A percentile compares a stretch with the other conserved stretches of the same genome.
phyloP scores from a whole-genome alignment of 768 basidiomycete genomes.

The Mycena venus region DNA sequence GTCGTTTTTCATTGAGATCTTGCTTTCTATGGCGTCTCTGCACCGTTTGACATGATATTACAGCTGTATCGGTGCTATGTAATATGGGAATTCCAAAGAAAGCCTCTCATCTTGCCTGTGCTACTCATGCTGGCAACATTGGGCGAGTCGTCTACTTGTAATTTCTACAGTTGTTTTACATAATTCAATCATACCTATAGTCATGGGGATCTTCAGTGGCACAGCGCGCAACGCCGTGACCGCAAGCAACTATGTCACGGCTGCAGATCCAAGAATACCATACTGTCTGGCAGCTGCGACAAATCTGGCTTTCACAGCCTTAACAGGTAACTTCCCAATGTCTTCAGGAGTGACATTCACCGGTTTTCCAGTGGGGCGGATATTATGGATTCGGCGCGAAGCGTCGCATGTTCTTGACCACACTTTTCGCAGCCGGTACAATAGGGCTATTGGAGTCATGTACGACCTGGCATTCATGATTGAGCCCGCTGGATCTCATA shows the following conservation, averaged over 20 bases:
- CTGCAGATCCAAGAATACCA: neutral
- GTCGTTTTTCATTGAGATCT: neutral
- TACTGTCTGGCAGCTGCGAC: neutral
- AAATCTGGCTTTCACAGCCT: neutral
- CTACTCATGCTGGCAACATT: neutral
- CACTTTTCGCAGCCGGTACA: neutral
- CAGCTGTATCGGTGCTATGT: neutral
- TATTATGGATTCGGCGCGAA: neutral
- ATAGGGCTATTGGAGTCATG: neutral
- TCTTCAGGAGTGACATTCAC: neutral
- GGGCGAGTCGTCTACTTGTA: neutral
- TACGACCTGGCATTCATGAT: neutral
- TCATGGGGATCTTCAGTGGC: neutral
- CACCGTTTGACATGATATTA: no score
- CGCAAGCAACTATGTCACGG: no score
- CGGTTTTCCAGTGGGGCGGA: neutral
- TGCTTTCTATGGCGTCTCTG: no score
- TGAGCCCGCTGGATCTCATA: neutral
- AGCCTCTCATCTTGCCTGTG: neutral
- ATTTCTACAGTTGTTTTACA: no score
- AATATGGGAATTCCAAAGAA: neutral
- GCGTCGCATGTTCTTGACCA: no score
- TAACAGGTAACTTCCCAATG: neutral
- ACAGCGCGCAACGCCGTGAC: no score
- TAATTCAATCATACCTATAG: no score